Evolutionary conservation across 805 yeast species (phyloP), one percentile per base, ranked within the genome.

Genomic region (Metschnikowia borealis): DNA sequence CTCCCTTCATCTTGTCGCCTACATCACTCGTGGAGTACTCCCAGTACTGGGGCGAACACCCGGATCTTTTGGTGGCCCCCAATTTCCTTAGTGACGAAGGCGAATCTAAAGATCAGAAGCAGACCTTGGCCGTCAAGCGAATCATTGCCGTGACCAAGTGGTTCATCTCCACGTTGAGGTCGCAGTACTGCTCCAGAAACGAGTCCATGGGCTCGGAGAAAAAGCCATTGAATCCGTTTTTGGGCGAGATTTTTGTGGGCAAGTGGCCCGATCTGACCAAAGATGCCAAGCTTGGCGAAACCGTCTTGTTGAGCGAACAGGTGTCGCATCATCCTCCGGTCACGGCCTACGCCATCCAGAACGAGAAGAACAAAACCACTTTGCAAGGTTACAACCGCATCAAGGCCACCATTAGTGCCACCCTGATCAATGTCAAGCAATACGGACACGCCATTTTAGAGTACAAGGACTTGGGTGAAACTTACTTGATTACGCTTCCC

Each of bases 291-390:
- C 68, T 80, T 14, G 96, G 96, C 38, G 95, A 88, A 54, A 87
- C 96, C 23, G 69, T 82, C 11, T 74, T 92, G 45, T 63, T 89
- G 48, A 82, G 91, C 55, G 99, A 94, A 69, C 99, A 94, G 70
- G 97, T 94, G 13, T 84, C 91, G 54, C 99, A 94, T 71, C 99
- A 94, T 68, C 99, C 99, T 15, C 98, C 99, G 23, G 85, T 87
- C 34, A 91, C 98, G n/a, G 97, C 94, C 6, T 94, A 90, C 65
- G 81, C 90, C 39, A 80, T 94, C 49, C 72, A 80, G 62, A 90
- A 90, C 65, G 87, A 83, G 54, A 80, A 82, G 61, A 78, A 85
- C 66, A 78, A 84, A 33, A 84, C 85, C 23, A 69, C 74, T 38
- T 74, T 90, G 54, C 87, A 91, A 67, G 99, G 99, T 48, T 92